A percentile compares a stretch with the other conserved stretches of the same genome.
phyloP scores from a whole-genome alignment of 306 rosid genomes.

The Dalbergia oliveri region DNA sequence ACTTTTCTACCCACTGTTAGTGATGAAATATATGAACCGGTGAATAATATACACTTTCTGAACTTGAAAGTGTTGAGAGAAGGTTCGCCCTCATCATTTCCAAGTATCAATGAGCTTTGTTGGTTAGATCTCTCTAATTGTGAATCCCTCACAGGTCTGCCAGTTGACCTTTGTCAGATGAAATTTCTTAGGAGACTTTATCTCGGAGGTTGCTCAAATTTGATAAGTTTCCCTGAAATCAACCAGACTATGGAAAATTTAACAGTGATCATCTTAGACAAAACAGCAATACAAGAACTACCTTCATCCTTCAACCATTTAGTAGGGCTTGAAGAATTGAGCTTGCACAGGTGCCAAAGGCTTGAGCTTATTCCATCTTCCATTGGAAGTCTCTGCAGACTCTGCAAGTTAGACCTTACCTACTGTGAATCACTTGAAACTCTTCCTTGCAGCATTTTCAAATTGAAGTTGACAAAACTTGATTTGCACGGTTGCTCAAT shows the following conservation, averaged over 20 bases:
- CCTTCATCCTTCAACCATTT: conserved; percentile 29
- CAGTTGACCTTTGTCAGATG: background rate
- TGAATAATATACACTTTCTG: background rate
- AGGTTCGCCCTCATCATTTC: background rate
- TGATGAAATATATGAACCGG: background rate
- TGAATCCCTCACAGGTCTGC: conserved; percentile 27
- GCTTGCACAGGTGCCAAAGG: background rate
- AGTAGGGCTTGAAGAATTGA: conserved; percentile 35
- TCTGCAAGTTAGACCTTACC: conserved; percentile 22
- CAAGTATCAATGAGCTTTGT: background rate
- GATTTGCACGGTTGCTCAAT: conserved; percentile 35
- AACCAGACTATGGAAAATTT: conserved; percentile 24
- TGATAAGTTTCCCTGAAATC: conserved; percentile 14
- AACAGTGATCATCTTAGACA: background rate
- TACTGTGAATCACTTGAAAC: conserved; percentile 38
- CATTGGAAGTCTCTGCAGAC: conserved; percentile 38
- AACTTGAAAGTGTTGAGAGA: background rate
- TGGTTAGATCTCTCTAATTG: conserved; percentile 38
- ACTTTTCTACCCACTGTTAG: background rate
- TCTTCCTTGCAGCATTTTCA: conserved; percentile 41
- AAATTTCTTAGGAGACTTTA: conserved; percentile 12
- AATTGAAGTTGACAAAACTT: conserved; percentile 30
- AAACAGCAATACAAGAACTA: conserved; percentile 28
- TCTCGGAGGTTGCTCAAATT: conserved; percentile 25
- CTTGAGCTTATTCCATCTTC: conserved; percentile 41